Evolutionary conservation across 306 rosid genomes (phyloP).

Genomic region (Lithocarpus polystachyus): DNA sequence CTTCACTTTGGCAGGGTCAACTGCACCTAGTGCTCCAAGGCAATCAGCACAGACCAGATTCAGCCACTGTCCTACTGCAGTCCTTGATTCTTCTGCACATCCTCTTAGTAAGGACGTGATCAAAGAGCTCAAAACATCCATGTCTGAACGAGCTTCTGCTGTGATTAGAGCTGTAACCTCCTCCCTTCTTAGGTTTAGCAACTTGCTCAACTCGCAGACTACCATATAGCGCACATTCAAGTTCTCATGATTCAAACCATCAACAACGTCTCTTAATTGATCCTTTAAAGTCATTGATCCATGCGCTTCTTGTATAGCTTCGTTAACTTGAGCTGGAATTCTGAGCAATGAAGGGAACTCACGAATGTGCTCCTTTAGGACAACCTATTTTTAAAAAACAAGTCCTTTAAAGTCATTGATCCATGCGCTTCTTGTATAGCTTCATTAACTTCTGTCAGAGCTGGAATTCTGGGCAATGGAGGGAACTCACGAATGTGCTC

Average conservation of each 20-base stretch:
- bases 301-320: slow-evolving; percentile 77
- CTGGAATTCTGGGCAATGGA: slow-evolving; percentile 72
- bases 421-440: slow-evolving; percentile 88
- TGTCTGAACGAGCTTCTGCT: slow-evolving; percentile 72
- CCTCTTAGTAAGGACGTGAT: slow-evolving; percentile 79
- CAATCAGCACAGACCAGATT: slow-evolving; percentile 98
- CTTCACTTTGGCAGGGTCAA: slow-evolving; percentile 95
- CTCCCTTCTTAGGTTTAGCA: slow-evolving; percentile 73
- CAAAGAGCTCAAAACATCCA: slow-evolving; percentile 84
- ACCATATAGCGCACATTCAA: slow-evolving; percentile 65
- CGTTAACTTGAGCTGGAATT: slow-evolving; percentile 72
- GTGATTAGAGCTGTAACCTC: slow-evolving; percentile 68
- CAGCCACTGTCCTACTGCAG: slow-evolving; percentile 75
- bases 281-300: slow-evolving; percentile 85
- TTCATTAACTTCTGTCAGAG: slow-evolving; percentile 74
- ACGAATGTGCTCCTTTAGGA: slow-evolving; percentile 61
- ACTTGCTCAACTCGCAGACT: slow-evolving; percentile 71
- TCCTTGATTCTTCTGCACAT: slow-evolving; percentile 91
- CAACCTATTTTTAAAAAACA: too few species aligned
- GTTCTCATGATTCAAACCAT: slow-evolving; percentile 90
- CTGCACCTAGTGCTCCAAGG: slow-evolving; percentile 95
- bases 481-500: slow-evolving; percentile 78
- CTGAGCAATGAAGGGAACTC: slow-evolving; percentile 89
- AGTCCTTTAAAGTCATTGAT: slow-evolving; percentile 76
- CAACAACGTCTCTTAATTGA: slow-evolving; percentile 66